Percentiles rank a stretch among this genome's conserved stretches.
Conservation (phyloP, 2,329 filamentous ascomycete genomes). For the Metarhizium rileyi region DNA sequence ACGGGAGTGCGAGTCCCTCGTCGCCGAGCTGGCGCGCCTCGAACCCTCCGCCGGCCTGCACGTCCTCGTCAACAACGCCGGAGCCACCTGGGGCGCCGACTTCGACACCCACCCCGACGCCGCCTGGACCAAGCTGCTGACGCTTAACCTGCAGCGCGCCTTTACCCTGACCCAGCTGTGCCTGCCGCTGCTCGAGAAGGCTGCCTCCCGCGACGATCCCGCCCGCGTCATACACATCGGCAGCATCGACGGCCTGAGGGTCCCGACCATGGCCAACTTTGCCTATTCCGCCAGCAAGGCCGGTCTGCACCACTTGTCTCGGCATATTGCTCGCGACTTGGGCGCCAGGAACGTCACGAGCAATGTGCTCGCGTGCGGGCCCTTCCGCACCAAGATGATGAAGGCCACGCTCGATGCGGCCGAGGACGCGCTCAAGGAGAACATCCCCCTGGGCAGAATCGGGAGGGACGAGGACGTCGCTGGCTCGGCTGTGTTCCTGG, state of each 20-base stretch:
- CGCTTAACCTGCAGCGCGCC: slow-evolving; percentile 58
- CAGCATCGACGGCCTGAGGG: slow-evolving; percentile 50
- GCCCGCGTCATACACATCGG: slow-evolving; percentile 56
- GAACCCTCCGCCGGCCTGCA: slow-evolving; percentile 44
- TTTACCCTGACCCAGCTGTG: slow-evolving; percentile 56
- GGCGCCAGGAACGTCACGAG: slow-evolving; percentile 50
- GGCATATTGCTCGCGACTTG: slow-evolving; percentile 50
- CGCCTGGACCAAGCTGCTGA: slow-evolving; percentile 50
- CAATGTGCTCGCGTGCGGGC: slow-evolving; percentile 64
- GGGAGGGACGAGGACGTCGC: slow-evolving; percentile 60
- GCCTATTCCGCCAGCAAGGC: slow-evolving; percentile 54
- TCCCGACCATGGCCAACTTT: slow-evolving; percentile 49
- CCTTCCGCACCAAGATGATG: slow-evolving; percentile 63
- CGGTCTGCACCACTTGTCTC: slow-evolving; percentile 52
- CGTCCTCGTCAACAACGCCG: slow-evolving; percentile 57
- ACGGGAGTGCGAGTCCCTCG: slow-evolving; percentile 43
- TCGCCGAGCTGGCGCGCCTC: slow-evolving; percentile 36
- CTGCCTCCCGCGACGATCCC: slow-evolving; percentile 32
- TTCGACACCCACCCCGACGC: slow-evolving; percentile 49
- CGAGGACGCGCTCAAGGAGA: slow-evolving; percentile 42
- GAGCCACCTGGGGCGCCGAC: slow-evolving; percentile 53
- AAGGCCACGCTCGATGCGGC: slow-evolving; percentile 46
- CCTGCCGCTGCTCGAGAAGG: slow-evolving; percentile 47
- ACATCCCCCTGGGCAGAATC: slow-evolving; percentile 57
- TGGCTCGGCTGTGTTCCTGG: slow-evolving; percentile 60